These are phyloP conservation scores for Sanghuangporus baumii DNA, from an alignment of 1,284 basidiomycete genomes.

Conservation along the genomic window DNA sequence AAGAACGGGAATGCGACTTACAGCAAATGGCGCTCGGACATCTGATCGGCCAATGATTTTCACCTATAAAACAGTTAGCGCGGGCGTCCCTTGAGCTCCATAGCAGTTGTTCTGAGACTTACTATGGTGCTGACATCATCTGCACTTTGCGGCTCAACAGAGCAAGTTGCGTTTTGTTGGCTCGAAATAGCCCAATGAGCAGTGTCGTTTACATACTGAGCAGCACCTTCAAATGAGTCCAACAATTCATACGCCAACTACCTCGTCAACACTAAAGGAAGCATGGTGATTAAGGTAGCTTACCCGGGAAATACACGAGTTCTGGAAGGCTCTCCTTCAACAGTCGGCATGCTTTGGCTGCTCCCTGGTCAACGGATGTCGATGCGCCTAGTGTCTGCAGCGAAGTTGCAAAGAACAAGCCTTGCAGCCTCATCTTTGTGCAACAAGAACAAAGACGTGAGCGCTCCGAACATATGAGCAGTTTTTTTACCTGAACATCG, in stretches of 20 bases:
- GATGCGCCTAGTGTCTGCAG: not conserved
- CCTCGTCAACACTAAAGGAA: not conserved
- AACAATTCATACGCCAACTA: not conserved
- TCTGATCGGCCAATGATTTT: slow-evolving; percentile 8
- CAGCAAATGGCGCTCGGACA: slow-evolving; percentile 17
- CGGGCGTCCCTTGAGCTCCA: not conserved
- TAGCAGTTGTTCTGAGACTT: not conserved
- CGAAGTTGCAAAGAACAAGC: not conserved
- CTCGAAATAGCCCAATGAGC: slow-evolving; percentile 14
- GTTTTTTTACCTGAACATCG: too few relatives aligned
- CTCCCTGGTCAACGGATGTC: not conserved
- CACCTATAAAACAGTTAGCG: not conserved
- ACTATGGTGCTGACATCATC: slow-evolving; percentile 15
- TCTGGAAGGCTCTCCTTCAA: slow-evolving; percentile 10
- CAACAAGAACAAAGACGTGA: not conserved
- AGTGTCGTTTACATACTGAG: slow-evolving; percentile 10
- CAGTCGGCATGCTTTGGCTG: slow-evolving; percentile 7
- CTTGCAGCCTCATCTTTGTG: not conserved
- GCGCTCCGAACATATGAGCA: too few relatives aligned
- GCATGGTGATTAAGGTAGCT: not conserved
- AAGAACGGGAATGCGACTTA: not conserved
- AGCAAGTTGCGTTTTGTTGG: slow-evolving; percentile 16
- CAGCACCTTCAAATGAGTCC: not conserved
- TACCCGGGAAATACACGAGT: slow-evolving; percentile 15
- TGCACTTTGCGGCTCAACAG: slow-evolving; percentile 11